These are phyloP conservation scores for Colletotrichum paranaense DNA, from an alignment of 2,329 filamentous ascomycete genomes.

Conservation along the genomic window DNA sequence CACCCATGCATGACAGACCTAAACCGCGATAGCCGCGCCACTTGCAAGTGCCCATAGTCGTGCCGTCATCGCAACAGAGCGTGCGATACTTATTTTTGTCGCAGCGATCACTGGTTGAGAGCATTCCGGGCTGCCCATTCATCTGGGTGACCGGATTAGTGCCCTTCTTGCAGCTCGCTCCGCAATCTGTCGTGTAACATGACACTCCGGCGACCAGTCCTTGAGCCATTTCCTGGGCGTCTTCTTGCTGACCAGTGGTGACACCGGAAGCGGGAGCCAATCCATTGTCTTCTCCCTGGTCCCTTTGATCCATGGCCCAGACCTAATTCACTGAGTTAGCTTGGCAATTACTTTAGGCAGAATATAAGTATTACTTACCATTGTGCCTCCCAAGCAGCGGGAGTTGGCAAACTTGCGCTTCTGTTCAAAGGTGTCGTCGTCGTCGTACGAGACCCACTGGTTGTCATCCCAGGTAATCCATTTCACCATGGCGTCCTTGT, in stretches of 20 bases:
- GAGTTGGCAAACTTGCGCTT: conserved; percentile 18
- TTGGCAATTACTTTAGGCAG: neutral
- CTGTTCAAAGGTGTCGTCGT: conserved; percentile 33
- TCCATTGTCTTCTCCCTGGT: neutral
- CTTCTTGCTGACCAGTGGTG: conserved; percentile 18
- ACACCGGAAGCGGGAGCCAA: conserved; percentile 9
- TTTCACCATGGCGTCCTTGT: conserved; percentile 36
- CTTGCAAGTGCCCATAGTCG: conserved; percentile 41
- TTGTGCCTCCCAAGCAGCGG: conserved; percentile 7
- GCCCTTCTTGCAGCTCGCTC: conserved; percentile 40
- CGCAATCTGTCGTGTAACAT: conserved; percentile 43
- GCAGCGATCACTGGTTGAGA: conserved; percentile 41
- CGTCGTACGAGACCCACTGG: conserved; percentile 46
- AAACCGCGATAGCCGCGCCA: conserved; percentile 44
- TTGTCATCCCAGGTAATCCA: conserved; percentile 19
- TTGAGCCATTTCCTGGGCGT: conserved; percentile 14
- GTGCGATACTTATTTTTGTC: conserved; percentile 39
- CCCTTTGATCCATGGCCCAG: neutral
- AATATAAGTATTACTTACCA: neutral
- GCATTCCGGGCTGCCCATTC: conserved; percentile 43
- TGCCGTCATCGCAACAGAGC: conserved; percentile 43
- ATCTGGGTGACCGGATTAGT: conserved; percentile 42
- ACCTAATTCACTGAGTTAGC: neutral
- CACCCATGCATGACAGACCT: conserved; percentile 42
- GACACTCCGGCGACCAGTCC: neutral